Conservation (phyloP, 495 filamentous ascomycete species). For the Clohesyomyces aquaticus region DNA sequence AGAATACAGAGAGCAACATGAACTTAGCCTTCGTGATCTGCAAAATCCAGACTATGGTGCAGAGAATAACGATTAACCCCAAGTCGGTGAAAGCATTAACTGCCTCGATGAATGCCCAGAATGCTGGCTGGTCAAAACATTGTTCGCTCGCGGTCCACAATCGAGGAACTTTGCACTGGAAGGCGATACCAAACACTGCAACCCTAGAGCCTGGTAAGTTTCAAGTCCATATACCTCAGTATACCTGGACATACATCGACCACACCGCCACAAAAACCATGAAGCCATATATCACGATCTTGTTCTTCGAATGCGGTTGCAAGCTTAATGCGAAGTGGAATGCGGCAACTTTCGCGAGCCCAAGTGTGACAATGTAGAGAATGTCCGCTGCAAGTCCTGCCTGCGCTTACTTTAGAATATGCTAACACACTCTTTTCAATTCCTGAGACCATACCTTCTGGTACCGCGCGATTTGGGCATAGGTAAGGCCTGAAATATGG, state of each 20-base stretch:
- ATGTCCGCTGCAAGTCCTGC: slow-evolving; percentile 11
- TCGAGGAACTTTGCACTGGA: slow-evolving; percentile 17
- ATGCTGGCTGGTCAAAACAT: slow-evolving; percentile 19
- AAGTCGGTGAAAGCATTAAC: slow-evolving; percentile 14
- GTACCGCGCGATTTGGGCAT: not conserved
- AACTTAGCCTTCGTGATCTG: slow-evolving; percentile 13
- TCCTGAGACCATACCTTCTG: not conserved
- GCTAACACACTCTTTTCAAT: not conserved
- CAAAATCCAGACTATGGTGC: slow-evolving; percentile 8
- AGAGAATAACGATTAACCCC: not conserved
- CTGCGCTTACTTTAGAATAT: not conserved
- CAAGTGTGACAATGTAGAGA: slow-evolving; percentile 10
- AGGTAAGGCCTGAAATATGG: not conserved
- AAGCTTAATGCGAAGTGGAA: slow-evolving; percentile 11
- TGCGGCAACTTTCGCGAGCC: slow-evolving; percentile 5
- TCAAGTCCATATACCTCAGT: not conserved
- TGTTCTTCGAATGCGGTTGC: slow-evolving; percentile 1
- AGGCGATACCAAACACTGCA: slow-evolving; percentile 13
- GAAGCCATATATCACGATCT: not conserved
- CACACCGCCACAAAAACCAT: not conserved
- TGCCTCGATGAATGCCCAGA: slow-evolving; percentile 16
- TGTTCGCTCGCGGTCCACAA: slow-evolving; percentile 8
- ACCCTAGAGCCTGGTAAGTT: slow-evolving; percentile 4
- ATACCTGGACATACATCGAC: slow-evolving; percentile 9
- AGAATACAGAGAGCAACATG: slow-evolving; percentile 12